A percentile compares a stretch with the other conserved stretches of the same genome.
Conservation (phyloP, 164 flowering plant species). For the Macadamia tetraphylla region DNA sequence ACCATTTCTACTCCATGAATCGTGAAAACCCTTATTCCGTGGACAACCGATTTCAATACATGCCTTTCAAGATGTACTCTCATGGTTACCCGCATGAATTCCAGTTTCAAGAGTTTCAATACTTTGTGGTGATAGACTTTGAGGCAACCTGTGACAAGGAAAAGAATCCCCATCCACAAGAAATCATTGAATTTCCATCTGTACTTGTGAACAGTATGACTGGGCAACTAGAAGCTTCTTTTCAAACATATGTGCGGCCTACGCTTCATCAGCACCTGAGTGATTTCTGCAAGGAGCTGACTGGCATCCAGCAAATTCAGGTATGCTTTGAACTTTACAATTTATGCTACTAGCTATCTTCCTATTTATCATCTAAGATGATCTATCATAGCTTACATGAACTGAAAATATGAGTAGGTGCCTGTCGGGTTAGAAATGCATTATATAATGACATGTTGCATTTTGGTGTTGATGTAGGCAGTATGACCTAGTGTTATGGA, state of each 20-base stretch:
- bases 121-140: constrained; percentile 95
- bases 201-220: constrained; percentile 78
- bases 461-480: too few relatives aligned
- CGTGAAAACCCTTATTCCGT: constrained; percentile 28
- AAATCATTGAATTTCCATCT: constrained; percentile 96
- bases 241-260: constrained; percentile 86
- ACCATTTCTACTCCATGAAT: constrained; percentile 33
- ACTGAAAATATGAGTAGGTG: neutral
- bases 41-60: constrained; percentile 41
- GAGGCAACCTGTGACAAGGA: constrained; percentile 96
- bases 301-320: constrained; percentile 96
- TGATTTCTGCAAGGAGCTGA: constrained; percentile 94
- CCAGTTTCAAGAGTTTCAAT: constrained; percentile 76
- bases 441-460: too few relatives aligned
- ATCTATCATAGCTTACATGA: neutral
- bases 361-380: neutral
- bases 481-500: too few relatives aligned
- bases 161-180: constrained; percentile 79
- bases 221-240: constrained; percentile 75
- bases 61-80: constrained; percentile 40
- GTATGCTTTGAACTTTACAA: constrained; percentile 22
- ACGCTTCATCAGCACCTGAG: constrained; percentile 67
- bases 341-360: neutral
- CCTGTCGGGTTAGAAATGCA: too few relatives aligned
- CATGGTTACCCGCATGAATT: constrained; percentile 40